Evolutionary conservation across 768 basidiomycete genomes (phyloP), one percentile per base, ranked within the genome.

Genomic region (Omphalotus guepiniiformis): DNA sequence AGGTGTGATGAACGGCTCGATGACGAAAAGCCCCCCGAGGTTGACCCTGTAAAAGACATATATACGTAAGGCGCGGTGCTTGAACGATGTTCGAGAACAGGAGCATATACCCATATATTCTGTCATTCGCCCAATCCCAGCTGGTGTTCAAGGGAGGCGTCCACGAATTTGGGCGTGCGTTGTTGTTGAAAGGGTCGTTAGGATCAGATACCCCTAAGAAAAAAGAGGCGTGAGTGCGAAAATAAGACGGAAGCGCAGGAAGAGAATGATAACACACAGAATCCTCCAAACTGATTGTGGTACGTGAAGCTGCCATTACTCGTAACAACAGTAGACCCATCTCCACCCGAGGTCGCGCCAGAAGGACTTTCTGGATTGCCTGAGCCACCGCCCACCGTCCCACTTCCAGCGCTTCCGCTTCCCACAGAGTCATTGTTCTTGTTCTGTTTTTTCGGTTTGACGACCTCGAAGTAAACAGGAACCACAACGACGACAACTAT

Each of bases 231-330:
- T 26, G 35, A 23, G 32, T 44, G 37, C 36, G 52, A 53, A 25
- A 49, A 48, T 38, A 30, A 53, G n/a, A n/a, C n/a, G n/a, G n/a
- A n/a, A 35, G 49, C 36, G 27, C 5, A 32, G 40, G 46, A 40
- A 40, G 36, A 23, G 21, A 27, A 44, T 54, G 51, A 39, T 21
- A 45, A 73, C 81, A 76, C 61, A 83, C 84, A 87, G 57, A 75
- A 79, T 32, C 86, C 86, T 27, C 82, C 89, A 59, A 89, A 87
- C 16, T 75, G 66, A 63, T 93, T 94, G 49, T 70, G 71, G 62
- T 95, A 94, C 2, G 73, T 79, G 64, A 93, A 87, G 1, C 78
- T 66, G 1, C 92, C 93, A 58, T 91, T 76, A 2, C 75, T 79
- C 16, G 72, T 69, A 6, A 73, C 79, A 42, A 92, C 66, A 4